Percentiles rank a stretch among this genome's conserved stretches.
phyloP scores from a whole-genome alignment of 768 basidiomycete species.

The Boletus reticuloceps region DNA sequence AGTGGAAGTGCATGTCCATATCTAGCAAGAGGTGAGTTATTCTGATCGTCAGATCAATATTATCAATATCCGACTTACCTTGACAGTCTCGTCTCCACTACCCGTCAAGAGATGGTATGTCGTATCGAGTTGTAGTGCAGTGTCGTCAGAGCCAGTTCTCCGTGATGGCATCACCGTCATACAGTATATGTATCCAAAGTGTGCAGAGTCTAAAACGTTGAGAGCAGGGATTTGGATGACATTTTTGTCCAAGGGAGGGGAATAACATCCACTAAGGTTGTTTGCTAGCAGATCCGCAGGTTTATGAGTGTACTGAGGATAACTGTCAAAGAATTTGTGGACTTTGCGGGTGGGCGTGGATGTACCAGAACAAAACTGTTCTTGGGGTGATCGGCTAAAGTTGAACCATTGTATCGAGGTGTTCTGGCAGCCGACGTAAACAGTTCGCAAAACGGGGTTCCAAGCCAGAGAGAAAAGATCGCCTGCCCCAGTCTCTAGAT shows the following conservation, averaged over 20 bases:
- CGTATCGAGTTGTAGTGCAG: conserved; percentile 18
- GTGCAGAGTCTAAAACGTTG: conserved; percentile 84
- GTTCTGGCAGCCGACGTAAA: conserved; percentile 90
- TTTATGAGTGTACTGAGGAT: conserved; percentile 67
- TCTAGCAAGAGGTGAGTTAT: conserved; percentile 33
- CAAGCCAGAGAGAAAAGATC: conserved; percentile 86
- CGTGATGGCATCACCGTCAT: conserved; percentile 52
- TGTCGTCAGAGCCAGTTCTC: conserved; percentile 37
- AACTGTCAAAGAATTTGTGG: conserved; percentile 92
- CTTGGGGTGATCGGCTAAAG: conserved; percentile 37
- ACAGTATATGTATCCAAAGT: conserved; percentile 93
- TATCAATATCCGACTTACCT: conserved; percentile 42
- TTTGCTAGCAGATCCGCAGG: conserved; percentile 69
- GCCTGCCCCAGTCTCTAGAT: conserved; percentile 76
- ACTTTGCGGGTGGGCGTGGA: conserved; percentile 47
- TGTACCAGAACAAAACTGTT: conserved; percentile 26
- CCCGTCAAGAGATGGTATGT: conserved; percentile 70
- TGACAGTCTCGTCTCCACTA: conserved; percentile 88
- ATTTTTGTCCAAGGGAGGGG: conserved; percentile 30
- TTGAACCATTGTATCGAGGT: conserved; percentile 90
- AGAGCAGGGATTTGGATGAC: conserved; percentile 54
- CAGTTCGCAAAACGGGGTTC: conserved; percentile 61
- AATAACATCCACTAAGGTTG: conserved; percentile 38
- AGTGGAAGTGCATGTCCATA: conserved; percentile 59
- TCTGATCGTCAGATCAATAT: neutral